Conservation (phyloP, 805 yeast species). For the Kluyveromyces starmeri region DNA sequence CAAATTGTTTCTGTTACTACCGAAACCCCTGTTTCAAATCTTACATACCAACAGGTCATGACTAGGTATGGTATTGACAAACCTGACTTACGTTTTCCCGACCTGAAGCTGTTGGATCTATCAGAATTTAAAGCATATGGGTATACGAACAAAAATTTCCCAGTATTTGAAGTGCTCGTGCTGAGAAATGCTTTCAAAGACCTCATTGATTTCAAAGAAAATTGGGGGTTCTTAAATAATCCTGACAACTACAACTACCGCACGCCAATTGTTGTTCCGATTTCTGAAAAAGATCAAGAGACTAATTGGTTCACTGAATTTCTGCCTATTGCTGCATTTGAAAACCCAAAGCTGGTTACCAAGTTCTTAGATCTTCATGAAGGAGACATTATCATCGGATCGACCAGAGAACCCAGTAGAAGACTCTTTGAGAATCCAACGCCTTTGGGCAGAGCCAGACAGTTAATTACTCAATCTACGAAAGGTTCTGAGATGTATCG, state of each 20-base stretch:
- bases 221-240: slow-evolving; percentile 34
- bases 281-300: slow-evolving; percentile 35
- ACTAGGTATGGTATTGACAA: slow-evolving; percentile 81
- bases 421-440: slow-evolving; percentile 87
- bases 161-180: slow-evolving; percentile 68
- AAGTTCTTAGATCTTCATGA: slow-evolving; percentile 35
- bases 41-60: slow-evolving; percentile 65
- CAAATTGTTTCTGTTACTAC: slow-evolving; percentile 15
- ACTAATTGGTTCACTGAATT: slow-evolving; percentile 37
- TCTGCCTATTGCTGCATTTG: slow-evolving; percentile 25
- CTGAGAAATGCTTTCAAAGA: slow-evolving; percentile 39
- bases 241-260: slow-evolving; percentile 42
- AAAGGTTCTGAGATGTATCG: slow-evolving; percentile 33
- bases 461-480: slow-evolving; percentile 46
- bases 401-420: slow-evolving; percentile 52
- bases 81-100: slow-evolving; percentile 72
- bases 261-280: slow-evolving; percentile 48
- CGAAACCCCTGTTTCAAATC: slow-evolving; percentile 29
- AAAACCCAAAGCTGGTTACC: slow-evolving; percentile 26
- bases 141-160: slow-evolving; percentile 39
- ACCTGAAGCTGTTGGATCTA: slow-evolving; percentile 42
- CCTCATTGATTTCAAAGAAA: slow-evolving; percentile 20
- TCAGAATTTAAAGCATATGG: slow-evolving; percentile 31
- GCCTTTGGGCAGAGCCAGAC: slow-evolving; percentile 82
- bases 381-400: slow-evolving; percentile 71